Evolutionary conservation across 768 basidiomycete genomes (phyloP), one percentile per base, ranked within the genome.

Genomic region (Xerocomus potaroensis): DNA sequence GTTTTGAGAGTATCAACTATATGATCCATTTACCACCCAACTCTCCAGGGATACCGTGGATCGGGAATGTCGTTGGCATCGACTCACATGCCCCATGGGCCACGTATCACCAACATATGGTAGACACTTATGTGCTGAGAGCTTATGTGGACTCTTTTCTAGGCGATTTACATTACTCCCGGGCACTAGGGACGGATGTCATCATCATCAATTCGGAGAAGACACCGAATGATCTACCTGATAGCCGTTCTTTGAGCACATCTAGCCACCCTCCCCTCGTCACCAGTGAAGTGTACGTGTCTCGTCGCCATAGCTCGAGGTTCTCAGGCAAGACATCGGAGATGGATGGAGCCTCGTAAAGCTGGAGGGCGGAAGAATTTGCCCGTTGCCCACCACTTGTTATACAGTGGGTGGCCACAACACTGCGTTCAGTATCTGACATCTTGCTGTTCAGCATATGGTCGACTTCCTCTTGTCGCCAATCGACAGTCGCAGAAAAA

Each of bases 311-410:
- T 14, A n/a, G 50, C 62, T 92, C 18, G 78, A 82, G 39, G 69
- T 89, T n/a, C 57, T 92, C 41, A 83, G 78, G 51, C 84, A 87
- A 50, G 75, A 87, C 43, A 71, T 81, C 1, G 81, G 80, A 7
- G 85, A 89, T 52, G 88, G 87, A 5, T 90, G 88, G 88, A 89
- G 88, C 66, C 70, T 91, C 29, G 83, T 84, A 12, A 78, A 72
- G 66, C 74, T 70, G 48, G 64, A 56, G 10, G 69, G 63, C n/a
- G 79, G 78, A 24, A 80, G 83, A 58, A 65, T 86, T 45, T 88
- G 88, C 1, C 64, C 89, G 48, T 53, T 90, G 38, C 88, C 88
- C 16, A 72, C 73, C 33, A 69, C 78, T 10, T 88, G 89, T 64
- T 90, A 87, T 63, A 83, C 82, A 48, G 87, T 86, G 60, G 45